Conservation (phyloP, 2,329 filamentous ascomycete genomes). For the Elsinoe fawcettii region DNA sequence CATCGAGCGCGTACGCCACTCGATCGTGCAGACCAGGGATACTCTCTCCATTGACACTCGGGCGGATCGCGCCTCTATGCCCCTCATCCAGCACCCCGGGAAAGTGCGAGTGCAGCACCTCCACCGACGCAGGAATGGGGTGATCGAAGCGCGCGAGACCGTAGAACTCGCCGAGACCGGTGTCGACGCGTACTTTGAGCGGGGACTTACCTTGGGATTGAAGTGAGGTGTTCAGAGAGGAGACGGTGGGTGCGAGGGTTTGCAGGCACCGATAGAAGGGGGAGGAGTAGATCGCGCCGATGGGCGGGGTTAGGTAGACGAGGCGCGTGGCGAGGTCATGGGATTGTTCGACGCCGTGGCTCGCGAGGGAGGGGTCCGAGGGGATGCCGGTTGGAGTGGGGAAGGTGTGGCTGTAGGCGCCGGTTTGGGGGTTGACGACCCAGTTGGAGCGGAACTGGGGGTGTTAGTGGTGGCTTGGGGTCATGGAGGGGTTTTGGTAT, state of each 20-base stretch:
- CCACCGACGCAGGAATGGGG: conserved; percentile 62
- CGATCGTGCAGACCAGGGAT: conserved; percentile 74
- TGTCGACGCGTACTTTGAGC: conserved; percentile 30
- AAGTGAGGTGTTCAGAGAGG: conserved; percentile 34
- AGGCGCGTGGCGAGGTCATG: conserved; percentile 65
- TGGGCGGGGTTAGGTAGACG: conserved; percentile 52
- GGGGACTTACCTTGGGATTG: conserved; percentile 24
- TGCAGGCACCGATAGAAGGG: conserved; percentile 84
- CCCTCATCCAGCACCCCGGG: conserved; percentile 48
- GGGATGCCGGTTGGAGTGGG: conserved; percentile 80
- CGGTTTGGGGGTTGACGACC: conserved; percentile 73
- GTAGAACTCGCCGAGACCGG: conserved; percentile 71
- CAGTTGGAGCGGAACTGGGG: conserved; percentile 80
- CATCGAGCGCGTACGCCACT: conserved; percentile 59
- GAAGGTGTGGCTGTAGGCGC: conserved; percentile 65
- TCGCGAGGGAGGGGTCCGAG: conserved; percentile 78
- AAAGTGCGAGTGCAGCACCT: conserved; percentile 60
- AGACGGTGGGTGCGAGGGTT: conserved; percentile 65
- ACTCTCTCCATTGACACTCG: conserved; percentile 68
- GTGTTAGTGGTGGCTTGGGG: neutral
- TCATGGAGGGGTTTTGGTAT: neutral
- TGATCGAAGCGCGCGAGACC: conserved; percentile 79
- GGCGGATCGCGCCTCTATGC: conserved; percentile 51
- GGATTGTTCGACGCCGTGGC: conserved; percentile 78
- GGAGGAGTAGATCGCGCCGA: conserved; percentile 72